Percentiles rank a stretch among this genome's conserved stretches.
Conservation (phyloP, 2,329 filamentous ascomycete species). For the Arthrobotrys sinensis region DNA sequence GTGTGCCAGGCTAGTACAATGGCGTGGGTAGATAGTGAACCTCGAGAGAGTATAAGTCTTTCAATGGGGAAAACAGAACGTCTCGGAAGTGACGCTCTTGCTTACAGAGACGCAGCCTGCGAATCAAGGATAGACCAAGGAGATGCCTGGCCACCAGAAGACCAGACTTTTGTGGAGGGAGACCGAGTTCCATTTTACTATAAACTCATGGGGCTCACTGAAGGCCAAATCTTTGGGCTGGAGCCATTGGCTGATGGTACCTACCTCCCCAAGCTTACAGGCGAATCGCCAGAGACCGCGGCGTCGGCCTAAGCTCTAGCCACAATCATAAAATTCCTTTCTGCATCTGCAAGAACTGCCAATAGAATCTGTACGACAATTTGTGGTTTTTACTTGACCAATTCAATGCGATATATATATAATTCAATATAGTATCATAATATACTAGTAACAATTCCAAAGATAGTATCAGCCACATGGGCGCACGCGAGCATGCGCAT, state of each 20-base stretch:
- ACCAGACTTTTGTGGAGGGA: conserved; percentile 12
- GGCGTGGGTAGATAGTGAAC: conserved; percentile 30
- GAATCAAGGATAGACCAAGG: conserved; percentile 24
- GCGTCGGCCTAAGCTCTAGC: too few relatives aligned
- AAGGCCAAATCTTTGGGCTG: conserved; percentile 9
- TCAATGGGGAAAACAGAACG: conserved; percentile 28
- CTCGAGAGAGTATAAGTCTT: neutral
- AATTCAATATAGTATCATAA: too few relatives aligned
- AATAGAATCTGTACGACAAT: too few relatives aligned
- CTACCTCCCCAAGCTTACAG: neutral
- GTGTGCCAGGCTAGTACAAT: conserved; percentile 24
- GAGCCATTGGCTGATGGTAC: conserved; percentile 30
- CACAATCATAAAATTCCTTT: too few relatives aligned
- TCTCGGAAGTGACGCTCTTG: conserved; percentile 3
- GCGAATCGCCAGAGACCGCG: neutral
- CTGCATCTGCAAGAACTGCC: too few relatives aligned
- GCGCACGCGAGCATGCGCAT: too few relatives aligned
- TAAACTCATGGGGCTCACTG: conserved; percentile 19
- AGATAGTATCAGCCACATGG: too few relatives aligned
- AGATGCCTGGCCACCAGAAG: conserved; percentile 28
- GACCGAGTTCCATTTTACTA: conserved; percentile 34
- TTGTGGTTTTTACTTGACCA: too few relatives aligned
- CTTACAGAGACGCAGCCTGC: conserved; percentile 32
- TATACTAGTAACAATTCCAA: too few relatives aligned
- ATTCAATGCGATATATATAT: too few relatives aligned